Base-by-base conservation (phyloP, 2,329 filamentous ascomycete genomes). In the Nemania serpens region DNA sequence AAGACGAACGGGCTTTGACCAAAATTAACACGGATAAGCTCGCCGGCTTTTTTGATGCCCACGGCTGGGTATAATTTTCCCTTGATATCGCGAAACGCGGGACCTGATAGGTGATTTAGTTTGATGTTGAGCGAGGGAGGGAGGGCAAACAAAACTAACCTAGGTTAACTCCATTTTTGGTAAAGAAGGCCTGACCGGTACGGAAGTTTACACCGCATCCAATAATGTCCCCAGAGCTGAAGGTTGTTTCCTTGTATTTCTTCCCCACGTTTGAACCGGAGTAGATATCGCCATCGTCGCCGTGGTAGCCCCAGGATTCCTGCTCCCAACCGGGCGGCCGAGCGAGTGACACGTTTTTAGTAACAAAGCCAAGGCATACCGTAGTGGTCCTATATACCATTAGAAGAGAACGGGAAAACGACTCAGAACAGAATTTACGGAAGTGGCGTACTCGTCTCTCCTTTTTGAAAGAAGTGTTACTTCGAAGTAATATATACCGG, bases 401-500 rank as follows among this genome's bases (percentile, higher is more conserved):
- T 36, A 42, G n/a, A 54, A 69, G 55, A 65, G 70, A 66, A 54
- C 17, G 18, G 5, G 15, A 22, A 18, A 41, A 41, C 13, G 45
- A 53, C 29, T n/a, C 18, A 36, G 42, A 20, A 52, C 25, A 51
- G 22, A 47, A 42, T 50, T 52, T 49, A 20, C 17, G 25, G 20
- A 29, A 43, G 18, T 7, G 34, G 34, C 83, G 55, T 77, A 86
- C 83, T 86, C 84, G 45, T 85, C 82, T 64, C 77, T 76, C 70
- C 81, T 83, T 54, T 77, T 80, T 15, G 78, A 76, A 25, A 83
- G 59, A 49, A 87, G 78, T 15, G 77, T 77, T 22, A 89, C 82
- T 73, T 99, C 95, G 72, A 88, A 99, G 75, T 99, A 99, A 75
- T 97, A 99, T 61, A 99, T 89, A 1, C 95, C 95, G 67, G 91